These are phyloP conservation scores for Fusarium dlaminii DNA, from an alignment of 2,329 filamentous ascomycete species.

Conservation along the genomic window DNA sequence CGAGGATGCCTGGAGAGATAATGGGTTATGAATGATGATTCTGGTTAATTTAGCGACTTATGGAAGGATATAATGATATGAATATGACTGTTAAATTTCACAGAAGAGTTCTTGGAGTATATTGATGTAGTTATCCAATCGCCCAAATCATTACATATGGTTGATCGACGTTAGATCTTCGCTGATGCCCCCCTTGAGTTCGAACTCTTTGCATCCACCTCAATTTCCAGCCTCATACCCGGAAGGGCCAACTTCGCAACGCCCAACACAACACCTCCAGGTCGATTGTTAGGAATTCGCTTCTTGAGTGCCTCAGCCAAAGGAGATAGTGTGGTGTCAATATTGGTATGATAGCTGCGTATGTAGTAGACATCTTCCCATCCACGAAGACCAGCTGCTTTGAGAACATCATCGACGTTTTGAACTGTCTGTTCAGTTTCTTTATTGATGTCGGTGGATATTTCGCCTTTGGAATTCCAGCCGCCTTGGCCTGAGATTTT, in stretches of 20 bases:
- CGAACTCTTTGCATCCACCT: slow-evolving; percentile 29
- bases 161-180: background rate
- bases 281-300: slow-evolving; percentile 20
- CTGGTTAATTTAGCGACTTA: background rate
- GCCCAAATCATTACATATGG: background rate
- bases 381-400: slow-evolving; percentile 33
- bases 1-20: background rate
- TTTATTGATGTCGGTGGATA: slow-evolving; percentile 14
- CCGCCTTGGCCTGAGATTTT: slow-evolving; percentile 42
- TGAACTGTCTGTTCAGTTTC: slow-evolving; percentile 33
- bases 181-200: background rate
- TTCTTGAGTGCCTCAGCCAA: slow-evolving; percentile 16
- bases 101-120: background rate
- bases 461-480: slow-evolving; percentile 25
- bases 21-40: background rate
- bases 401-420: slow-evolving; percentile 40
- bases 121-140: background rate
- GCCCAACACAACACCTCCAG: slow-evolving; percentile 3
- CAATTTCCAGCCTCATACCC: slow-evolving; percentile 35
- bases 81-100: background rate
- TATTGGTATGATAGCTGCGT: slow-evolving; percentile 38
- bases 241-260: slow-evolving; percentile 31
- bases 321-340: slow-evolving; percentile 19
- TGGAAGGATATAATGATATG: background rate
- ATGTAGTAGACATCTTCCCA: slow-evolving; percentile 44